phyloP scores from a whole-genome alignment of 305 asterid species.

The Rubia balearica region DNA sequence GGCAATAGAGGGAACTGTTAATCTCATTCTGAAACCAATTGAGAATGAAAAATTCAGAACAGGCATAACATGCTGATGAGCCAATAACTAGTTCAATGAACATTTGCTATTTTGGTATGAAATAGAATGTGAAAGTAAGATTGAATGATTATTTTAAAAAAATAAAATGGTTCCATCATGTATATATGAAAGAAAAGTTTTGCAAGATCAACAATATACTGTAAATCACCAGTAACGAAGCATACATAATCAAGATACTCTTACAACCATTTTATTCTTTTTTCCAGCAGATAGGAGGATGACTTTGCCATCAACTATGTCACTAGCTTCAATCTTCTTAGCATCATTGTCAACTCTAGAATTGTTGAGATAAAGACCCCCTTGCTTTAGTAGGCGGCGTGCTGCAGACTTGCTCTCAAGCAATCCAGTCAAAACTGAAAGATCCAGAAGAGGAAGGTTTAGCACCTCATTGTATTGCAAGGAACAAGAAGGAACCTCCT shows the following conservation, averaged over 20 bases:
- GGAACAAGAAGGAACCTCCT: slow-evolving; percentile 64
- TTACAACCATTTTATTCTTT: slow-evolving; percentile 87
- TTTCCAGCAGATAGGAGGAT: slow-evolving; percentile 83
- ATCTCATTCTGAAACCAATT: neutral
- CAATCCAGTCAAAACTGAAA: slow-evolving; percentile 58
- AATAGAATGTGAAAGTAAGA: neutral
- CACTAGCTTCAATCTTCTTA: slow-evolving; percentile 63
- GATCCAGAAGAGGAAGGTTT: slow-evolving; percentile 50
- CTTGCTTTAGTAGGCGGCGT: slow-evolving; percentile 78
- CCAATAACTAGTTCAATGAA: neutral
- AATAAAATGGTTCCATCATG: neutral
- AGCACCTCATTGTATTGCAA: slow-evolving; percentile 45
- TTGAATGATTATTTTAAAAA: neutral
- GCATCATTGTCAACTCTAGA: slow-evolving; percentile 61
- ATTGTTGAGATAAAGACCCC: slow-evolving; percentile 83
- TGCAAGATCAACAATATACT: neutral
- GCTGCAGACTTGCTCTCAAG: slow-evolving; percentile 81
- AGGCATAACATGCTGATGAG: neutral
- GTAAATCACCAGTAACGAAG: neutral
- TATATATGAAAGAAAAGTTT: neutral
- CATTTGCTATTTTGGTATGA: neutral
- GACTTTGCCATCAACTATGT: slow-evolving; percentile 70
- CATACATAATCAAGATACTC: slow-evolving; percentile 34
- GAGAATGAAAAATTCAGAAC: neutral
- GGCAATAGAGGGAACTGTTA: neutral